phyloP scores from a whole-genome alignment of 805 yeast species.

The Hanseniaspora vineae region DNA sequence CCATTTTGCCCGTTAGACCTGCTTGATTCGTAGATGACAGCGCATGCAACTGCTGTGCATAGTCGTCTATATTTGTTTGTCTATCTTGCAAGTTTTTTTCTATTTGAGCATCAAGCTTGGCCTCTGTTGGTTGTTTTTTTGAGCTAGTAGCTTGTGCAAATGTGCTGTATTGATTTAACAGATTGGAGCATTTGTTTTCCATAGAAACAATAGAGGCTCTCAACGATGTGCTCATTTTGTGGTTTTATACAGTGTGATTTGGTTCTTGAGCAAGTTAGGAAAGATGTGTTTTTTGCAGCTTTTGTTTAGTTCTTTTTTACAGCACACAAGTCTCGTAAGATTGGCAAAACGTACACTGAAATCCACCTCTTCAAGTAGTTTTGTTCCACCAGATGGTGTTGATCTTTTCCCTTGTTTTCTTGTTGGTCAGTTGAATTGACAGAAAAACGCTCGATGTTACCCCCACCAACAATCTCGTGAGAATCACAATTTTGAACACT shows the following conservation, averaged over 20 bases:
- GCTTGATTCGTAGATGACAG: conserved; percentile 30
- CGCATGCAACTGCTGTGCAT: conserved; percentile 25
- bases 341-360: conserved; percentile 8
- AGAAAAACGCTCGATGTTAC: no score
- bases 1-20: conserved; percentile 41
- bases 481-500: conserved; percentile 21
- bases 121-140: conserved; percentile 36
- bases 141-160: conserved; percentile 40
- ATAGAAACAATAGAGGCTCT: conserved; percentile 51
- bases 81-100: conserved; percentile 42
- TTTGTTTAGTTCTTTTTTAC: no score
- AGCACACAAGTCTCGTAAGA: background rate
- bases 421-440: no score
- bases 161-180: conserved; percentile 40
- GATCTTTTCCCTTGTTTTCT: no score
- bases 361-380: conserved; percentile 17
- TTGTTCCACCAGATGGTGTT: background rate
- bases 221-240: conserved; percentile 28
- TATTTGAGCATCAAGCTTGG: conserved; percentile 30
- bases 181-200: conserved; percentile 54
- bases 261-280: no score
- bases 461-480: conserved; percentile 12
- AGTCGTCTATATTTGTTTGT: conserved; percentile 37
- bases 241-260: background rate
- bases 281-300: no score